Percentiles rank a stretch among this genome's conserved stretches.
phyloP scores from a whole-genome alignment of 768 basidiomycete species.

The Auriscalpium vulgare region DNA sequence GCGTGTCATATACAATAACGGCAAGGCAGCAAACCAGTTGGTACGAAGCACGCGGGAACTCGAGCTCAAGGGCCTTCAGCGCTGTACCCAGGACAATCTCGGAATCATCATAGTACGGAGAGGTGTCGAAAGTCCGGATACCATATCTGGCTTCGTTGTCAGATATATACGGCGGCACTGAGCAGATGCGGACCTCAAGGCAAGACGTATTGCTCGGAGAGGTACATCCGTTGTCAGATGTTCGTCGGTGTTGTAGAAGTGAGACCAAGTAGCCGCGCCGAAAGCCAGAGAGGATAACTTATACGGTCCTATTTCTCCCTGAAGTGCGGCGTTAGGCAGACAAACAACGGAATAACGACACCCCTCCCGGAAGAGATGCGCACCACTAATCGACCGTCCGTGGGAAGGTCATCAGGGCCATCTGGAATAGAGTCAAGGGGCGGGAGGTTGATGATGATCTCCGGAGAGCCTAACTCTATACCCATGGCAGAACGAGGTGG shows the following conservation, averaged over 20 bases:
- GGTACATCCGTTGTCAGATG: slow-evolving; percentile 49
- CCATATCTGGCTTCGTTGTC: slow-evolving; percentile 50
- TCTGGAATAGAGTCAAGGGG: slow-evolving; percentile 35
- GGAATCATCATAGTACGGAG: slow-evolving; percentile 73
- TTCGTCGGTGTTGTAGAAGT: slow-evolving; percentile 55
- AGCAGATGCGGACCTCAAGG: slow-evolving; percentile 49
- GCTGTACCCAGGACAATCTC: slow-evolving; percentile 70
- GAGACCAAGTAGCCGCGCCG: slow-evolving; percentile 66
- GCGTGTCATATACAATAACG: neutral
- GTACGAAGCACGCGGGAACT: slow-evolving; percentile 76
- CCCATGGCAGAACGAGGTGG: slow-evolving; percentile 25
- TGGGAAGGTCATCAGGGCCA: slow-evolving; percentile 31
- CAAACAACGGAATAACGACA: neutral
- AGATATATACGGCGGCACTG: neutral
- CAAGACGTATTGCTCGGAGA: slow-evolving; percentile 61
- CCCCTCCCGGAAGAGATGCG: slow-evolving; percentile 1
- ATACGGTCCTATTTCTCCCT: slow-evolving; percentile 30
- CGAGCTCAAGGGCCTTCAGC: slow-evolving; percentile 46
- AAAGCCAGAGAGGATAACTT: slow-evolving; percentile 47
- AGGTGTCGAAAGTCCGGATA: slow-evolving; percentile 74
- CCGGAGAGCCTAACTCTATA: slow-evolving; percentile 31
- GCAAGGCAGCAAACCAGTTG: slow-evolving; percentile 41
- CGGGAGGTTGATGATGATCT: slow-evolving; percentile 33
- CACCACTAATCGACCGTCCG: slow-evolving; percentile 28
- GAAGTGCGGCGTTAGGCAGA: neutral